Evolutionary conservation across 768 basidiomycete genomes (phyloP).

Genomic region (Nevesoporus exiguus): DNA sequence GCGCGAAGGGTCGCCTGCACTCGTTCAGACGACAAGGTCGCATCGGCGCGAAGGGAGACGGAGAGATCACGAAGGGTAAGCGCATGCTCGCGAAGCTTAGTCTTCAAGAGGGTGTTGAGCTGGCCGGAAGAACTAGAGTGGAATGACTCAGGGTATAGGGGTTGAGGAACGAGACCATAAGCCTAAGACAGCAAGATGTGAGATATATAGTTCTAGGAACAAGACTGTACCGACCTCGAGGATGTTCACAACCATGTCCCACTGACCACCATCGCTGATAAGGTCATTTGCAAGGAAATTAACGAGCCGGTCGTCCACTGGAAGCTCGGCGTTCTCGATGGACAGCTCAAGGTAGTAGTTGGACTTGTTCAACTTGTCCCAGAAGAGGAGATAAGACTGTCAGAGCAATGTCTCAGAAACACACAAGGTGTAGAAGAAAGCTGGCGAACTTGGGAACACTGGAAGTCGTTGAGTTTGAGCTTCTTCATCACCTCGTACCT

Average conservation of each 20-base stretch:
- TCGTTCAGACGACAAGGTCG: constrained; percentile 42
- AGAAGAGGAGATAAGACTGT: constrained; percentile 91
- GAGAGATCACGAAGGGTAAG: constrained; percentile 71
- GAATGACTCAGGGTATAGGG: constrained; percentile 78
- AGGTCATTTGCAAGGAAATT: constrained; percentile 71
- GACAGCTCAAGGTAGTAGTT: constrained; percentile 88
- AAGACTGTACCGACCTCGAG: constrained; percentile 44
- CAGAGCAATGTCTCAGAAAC: constrained; percentile 6
- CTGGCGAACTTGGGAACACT: constrained; percentile 74
- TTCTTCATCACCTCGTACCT: constrained; percentile 83
- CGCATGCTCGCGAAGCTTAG: constrained; percentile 89
- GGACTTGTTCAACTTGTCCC: constrained; percentile 90
- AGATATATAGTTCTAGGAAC: constrained; percentile 12
- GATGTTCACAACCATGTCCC: constrained; percentile 84
- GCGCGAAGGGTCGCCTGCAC: constrained; percentile 57
- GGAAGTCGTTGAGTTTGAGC: constrained; percentile 82
- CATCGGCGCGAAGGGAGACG: constrained; percentile 47
- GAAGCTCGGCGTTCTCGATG: constrained; percentile 75
- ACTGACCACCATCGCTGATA: constrained; percentile 90
- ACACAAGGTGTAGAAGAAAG: background rate
- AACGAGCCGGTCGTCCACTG: constrained; percentile 81
- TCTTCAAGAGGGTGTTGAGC: constrained; percentile 78
- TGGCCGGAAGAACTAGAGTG: constrained; percentile 74
- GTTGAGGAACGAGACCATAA: constrained; percentile 86
- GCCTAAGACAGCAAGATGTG: constrained; percentile 40